Evolutionary conservation across 2,329 filamentous ascomycete species (phyloP).

Genomic region (Colletotrichum paranaense): DNA sequence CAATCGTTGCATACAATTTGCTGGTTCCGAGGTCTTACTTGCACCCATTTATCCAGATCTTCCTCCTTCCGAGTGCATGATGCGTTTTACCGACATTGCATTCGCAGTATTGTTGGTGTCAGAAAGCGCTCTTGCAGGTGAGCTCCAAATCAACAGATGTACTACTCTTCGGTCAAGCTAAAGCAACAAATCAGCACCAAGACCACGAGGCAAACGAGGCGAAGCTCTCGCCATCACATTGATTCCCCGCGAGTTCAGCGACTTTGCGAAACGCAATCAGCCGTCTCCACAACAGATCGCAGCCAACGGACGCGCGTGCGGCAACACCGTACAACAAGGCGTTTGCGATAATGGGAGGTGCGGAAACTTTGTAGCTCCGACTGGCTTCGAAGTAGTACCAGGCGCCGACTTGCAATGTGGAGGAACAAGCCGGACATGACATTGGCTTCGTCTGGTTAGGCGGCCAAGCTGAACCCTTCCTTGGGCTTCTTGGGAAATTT

Average conservation of each 20-base stretch:
- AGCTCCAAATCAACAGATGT: not conserved
- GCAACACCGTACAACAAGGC: not conserved
- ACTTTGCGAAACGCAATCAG: not conserved
- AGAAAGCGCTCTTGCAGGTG: not conserved
- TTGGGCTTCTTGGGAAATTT: not conserved
- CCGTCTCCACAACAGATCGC: not conserved
- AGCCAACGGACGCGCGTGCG: constrained; percentile 17
- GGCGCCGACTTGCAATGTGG: constrained; percentile 17
- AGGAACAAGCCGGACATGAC: not conserved
- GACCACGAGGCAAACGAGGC: constrained; percentile 8
- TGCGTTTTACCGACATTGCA: not conserved
- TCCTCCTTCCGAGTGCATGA: not conserved
- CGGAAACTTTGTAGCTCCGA: constrained; percentile 25
- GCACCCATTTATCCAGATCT: too few relatives aligned
- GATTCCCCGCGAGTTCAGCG: not conserved
- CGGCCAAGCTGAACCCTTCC: too few relatives aligned
- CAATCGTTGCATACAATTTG: too few relatives aligned
- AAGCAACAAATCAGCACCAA: not conserved
- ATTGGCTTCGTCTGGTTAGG: not conserved
- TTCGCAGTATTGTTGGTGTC: not conserved
- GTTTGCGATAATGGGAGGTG: constrained; percentile 30
- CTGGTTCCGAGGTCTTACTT: too few relatives aligned
- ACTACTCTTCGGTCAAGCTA: not conserved
- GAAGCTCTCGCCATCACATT: constrained; percentile 9
- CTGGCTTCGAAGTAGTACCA: constrained; percentile 8